Evolutionary conservation across 2,329 filamentous ascomycete genomes (phyloP).

Genomic region (Venturia nashicola): DNA sequence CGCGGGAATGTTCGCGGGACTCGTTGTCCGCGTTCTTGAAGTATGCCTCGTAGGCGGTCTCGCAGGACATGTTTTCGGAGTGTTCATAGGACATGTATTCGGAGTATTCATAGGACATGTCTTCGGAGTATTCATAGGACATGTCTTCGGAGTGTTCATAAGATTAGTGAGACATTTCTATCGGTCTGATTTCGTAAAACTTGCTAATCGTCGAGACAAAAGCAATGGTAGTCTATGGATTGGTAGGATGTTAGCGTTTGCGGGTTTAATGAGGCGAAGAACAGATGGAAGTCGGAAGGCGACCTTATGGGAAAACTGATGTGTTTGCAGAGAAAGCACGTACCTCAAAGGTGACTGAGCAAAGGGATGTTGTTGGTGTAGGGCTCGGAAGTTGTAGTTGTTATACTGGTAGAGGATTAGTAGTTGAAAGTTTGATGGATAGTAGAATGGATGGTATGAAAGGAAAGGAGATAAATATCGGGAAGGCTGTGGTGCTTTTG

Average conservation of each 20-base stretch:
- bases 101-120: neutral
- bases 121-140: neutral
- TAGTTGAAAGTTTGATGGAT: neutral
- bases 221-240: neutral
- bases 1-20: neutral
- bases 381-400: neutral
- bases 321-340: neutral
- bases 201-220: no score
- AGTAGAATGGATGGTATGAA: neutral
- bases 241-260: neutral
- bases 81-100: neutral
- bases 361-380: neutral
- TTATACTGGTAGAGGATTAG: neutral
- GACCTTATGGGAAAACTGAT: neutral
- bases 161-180: neutral
- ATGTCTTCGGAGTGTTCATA: neutral
- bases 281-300: neutral
- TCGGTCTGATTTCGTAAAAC: neutral
- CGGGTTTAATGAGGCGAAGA: neutral
- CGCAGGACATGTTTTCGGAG: neutral
- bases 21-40: neutral
- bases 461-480: neutral
- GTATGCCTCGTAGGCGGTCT: neutral
- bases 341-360: neutral
- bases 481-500: neutral